A percentile compares a stretch with the other conserved stretches of the same genome.
Evolutionary conservation across 2,329 filamentous ascomycete genomes (phyloP).

Genomic region (Fusarium sublunatum): DNA sequence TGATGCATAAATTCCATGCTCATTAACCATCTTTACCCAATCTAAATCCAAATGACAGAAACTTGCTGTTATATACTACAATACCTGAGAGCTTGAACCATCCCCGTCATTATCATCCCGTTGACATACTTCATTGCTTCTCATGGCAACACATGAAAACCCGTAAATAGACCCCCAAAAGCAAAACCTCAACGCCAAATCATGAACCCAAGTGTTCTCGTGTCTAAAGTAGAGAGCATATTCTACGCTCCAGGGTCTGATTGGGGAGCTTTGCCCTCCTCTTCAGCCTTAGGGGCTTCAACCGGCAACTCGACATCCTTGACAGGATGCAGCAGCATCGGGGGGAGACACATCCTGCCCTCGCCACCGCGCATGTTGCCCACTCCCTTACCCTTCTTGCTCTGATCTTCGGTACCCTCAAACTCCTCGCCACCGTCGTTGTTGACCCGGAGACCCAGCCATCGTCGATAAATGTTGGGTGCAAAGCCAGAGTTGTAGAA

Average conservation of each 20-base stretch:
- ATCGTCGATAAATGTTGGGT: slow-evolving; percentile 82
- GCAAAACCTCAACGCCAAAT: slow-evolving; percentile 25
- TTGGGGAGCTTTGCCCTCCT: slow-evolving; percentile 47
- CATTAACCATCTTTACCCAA: slow-evolving; percentile 15
- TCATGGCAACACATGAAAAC: slow-evolving; percentile 35
- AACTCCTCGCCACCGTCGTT: slow-evolving; percentile 82
- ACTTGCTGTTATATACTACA: slow-evolving; percentile 22
- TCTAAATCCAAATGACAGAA: slow-evolving; percentile 25
- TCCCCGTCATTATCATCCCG: slow-evolving; percentile 41
- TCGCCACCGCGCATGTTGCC: slow-evolving; percentile 73
- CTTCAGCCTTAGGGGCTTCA: slow-evolving; percentile 63
- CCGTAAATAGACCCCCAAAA: slow-evolving; percentile 20
- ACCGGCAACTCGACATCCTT: slow-evolving; percentile 78
- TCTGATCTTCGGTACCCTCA: slow-evolving; percentile 69
- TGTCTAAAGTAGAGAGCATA: slow-evolving; percentile 5
- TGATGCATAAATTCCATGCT: not conserved
- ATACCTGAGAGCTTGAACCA: slow-evolving; percentile 24
- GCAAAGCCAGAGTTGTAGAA: slow-evolving; percentile 91
- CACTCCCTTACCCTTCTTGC: slow-evolving; percentile 61
- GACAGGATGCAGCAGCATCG: slow-evolving; percentile 89
- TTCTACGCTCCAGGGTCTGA: slow-evolving; percentile 60
- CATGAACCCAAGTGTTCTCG: slow-evolving; percentile 23
- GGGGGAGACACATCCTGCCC: slow-evolving; percentile 90
- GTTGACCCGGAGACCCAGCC: slow-evolving; percentile 84
- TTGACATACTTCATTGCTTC: slow-evolving; percentile 34